Percentiles rank a stretch among this genome's conserved stretches.
These are phyloP conservation scores for Eutypa lata DNA, from an alignment of 2,329 filamentous ascomycete species.

Conservation along the genomic window DNA sequence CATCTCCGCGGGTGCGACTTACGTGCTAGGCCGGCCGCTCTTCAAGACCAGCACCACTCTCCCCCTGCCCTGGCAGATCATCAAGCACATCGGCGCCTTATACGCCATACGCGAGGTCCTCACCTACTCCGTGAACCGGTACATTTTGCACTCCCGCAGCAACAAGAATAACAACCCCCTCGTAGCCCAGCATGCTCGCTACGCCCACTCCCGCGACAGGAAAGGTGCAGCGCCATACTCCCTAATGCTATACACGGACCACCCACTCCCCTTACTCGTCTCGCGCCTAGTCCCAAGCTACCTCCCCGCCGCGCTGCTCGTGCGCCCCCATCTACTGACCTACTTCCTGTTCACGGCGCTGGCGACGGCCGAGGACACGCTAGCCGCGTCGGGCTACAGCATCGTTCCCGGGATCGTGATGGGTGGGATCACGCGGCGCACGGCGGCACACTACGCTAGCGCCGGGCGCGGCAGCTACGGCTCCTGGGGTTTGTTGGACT, in stretches of 20 bases:
- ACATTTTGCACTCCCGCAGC: slow-evolving; percentile 60
- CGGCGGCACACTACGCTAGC: slow-evolving; percentile 53
- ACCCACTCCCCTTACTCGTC: slow-evolving; percentile 62
- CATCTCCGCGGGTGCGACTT: slow-evolving; percentile 35
- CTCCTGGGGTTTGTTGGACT: slow-evolving; percentile 61
- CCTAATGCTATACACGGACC: slow-evolving; percentile 63
- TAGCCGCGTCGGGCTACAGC: slow-evolving; percentile 67
- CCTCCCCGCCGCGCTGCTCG: slow-evolving; percentile 59
- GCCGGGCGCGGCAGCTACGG: slow-evolving; percentile 58
- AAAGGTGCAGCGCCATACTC: slow-evolving; percentile 53
- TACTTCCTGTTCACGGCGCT: slow-evolving; percentile 64
- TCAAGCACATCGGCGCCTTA: slow-evolving; percentile 45
- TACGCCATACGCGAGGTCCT: slow-evolving; percentile 52
- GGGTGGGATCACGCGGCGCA: slow-evolving; percentile 46
- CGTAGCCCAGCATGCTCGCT: slow-evolving; percentile 39
- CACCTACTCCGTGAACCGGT: slow-evolving; percentile 72
- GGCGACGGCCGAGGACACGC: slow-evolving; percentile 63
- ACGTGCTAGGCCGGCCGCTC: slow-evolving; percentile 34
- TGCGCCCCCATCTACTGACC: slow-evolving; percentile 70
- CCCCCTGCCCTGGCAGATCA: slow-evolving; percentile 51
- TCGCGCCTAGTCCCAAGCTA: slow-evolving; percentile 64
- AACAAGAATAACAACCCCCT: no score
- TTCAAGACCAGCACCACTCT: slow-evolving; percentile 48
- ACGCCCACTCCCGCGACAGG: slow-evolving; percentile 46
- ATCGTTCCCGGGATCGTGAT: slow-evolving; percentile 52